Percentiles rank a stretch among this genome's conserved stretches.
These are phyloP conservation scores for Metroxylon sagu DNA, from an alignment of 176 grass and related monocot genomes.

Conservation along the genomic window DNA sequence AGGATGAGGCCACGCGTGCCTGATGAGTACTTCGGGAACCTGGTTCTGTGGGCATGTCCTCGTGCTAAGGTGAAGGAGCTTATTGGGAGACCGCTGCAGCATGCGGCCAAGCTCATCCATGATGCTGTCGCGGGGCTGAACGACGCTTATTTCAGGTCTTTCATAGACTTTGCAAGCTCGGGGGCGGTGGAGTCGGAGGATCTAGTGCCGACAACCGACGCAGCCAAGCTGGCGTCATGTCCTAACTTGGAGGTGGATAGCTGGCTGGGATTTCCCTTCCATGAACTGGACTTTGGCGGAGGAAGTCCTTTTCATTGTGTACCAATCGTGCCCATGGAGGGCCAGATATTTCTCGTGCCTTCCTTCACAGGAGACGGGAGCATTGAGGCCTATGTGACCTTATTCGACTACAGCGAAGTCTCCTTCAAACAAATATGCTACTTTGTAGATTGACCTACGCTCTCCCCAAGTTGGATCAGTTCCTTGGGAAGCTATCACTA, in stretches of 20 bases:
- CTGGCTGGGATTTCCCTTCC: constrained; percentile 22
- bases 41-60: constrained; percentile 22
- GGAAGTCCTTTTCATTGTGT: constrained; percentile 24
- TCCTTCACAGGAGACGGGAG: constrained; percentile 41
- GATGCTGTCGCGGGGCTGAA: constrained; percentile 16
- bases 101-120: constrained; percentile 19
- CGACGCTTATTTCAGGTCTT: constrained; percentile 30
- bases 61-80: constrained; percentile 14
- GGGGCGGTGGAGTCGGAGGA: constrained; percentile 21
- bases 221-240: background rate
- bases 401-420: constrained; percentile 48
- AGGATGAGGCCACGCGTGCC: constrained; percentile 18
- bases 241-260: constrained; percentile 19
- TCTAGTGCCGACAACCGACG: background rate
- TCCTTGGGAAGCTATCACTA: too few species aligned
- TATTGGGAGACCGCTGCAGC: background rate
- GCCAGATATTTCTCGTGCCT: constrained; percentile 13
- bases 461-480: too few species aligned
- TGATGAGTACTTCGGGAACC: constrained; percentile 30
- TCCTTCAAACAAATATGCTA: constrained; percentile 61
- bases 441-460: too few species aligned
- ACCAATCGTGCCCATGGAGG: constrained; percentile 22
- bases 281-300: constrained; percentile 21
- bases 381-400: constrained; percentile 46
- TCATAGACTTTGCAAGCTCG: constrained; percentile 26